Evolutionary conservation across 2,329 filamentous ascomycete species (phyloP).

Genomic region (Penicillium decumbens): DNA sequence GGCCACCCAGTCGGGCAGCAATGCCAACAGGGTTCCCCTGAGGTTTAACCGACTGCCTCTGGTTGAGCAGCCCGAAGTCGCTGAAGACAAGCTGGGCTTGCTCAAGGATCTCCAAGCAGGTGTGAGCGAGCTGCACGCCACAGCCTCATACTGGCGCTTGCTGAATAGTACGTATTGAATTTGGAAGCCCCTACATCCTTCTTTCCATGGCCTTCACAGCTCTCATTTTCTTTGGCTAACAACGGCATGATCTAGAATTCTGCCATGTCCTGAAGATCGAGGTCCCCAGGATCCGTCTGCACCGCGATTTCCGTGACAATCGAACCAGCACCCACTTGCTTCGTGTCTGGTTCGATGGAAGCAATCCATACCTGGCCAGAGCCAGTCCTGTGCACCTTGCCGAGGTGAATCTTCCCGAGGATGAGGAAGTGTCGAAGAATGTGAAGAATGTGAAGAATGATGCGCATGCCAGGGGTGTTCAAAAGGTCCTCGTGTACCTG

Average conservation of each 20-base stretch:
- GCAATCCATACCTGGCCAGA: conserved; percentile 13
- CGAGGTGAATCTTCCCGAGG: neutral
- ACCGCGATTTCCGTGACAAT: neutral
- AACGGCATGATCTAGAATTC: conserved; percentile 4
- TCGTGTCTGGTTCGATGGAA: conserved; percentile 3
- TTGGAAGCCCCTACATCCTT: neutral
- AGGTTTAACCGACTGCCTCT: conserved; percentile 15
- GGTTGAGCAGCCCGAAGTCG: conserved; percentile 4
- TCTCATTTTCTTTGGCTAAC: neutral
- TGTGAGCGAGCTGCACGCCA: conserved; percentile 8
- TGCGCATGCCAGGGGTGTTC: conserved; percentile 19
- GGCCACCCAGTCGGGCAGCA: neutral
- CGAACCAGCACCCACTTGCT: neutral
- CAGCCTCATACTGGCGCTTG: conserved; percentile 6
- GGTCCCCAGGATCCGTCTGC: conserved; percentile 1
- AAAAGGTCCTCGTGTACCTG: conserved; percentile 27
- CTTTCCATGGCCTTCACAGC: neutral
- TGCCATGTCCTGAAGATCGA: conserved; percentile 4
- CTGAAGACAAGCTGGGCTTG: conserved; percentile 18
- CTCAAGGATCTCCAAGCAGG: conserved; percentile 11
- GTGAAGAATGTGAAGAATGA: conserved; percentile 6
- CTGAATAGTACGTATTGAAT: conserved; percentile 8
- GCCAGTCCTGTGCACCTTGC: conserved; percentile 27
- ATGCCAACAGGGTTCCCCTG: conserved; percentile 23
- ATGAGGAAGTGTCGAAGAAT: neutral